Evolutionary conservation across 2,329 filamentous ascomycete genomes (phyloP), one percentile per base, ranked within the genome.

Genomic region (Neopestalotiopsis sp.): DNA sequence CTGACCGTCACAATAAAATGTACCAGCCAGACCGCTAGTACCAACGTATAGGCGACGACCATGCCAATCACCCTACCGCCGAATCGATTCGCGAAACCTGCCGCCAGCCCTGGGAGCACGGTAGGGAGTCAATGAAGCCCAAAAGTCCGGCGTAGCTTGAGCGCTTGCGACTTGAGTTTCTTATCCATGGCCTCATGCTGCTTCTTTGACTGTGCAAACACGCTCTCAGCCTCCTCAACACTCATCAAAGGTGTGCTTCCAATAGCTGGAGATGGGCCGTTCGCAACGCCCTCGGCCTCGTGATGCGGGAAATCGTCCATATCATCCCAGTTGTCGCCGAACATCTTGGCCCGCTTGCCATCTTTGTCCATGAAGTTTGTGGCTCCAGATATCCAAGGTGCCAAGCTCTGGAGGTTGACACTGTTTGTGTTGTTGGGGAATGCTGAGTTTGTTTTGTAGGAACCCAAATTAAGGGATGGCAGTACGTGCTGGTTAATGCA

Each of bases 401-500:
- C 86, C 3, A 89, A 79, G 12, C 86, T 85, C 75, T 86, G 86
- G 42, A 88, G 81, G 71, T 84, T 87, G 7, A 84, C 83, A 52
- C 84, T 82, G 65, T 84, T 83, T 10, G 81, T 79, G 71, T 82
- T 83, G 12, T 40, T 62, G 7, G 81, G 66, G 34, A 76, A 75
- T 32, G 71, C 68, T 4, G 74, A 67, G 58, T 73, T 72, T n/a
- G 73, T 72, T 69, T 85, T 86, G 68, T 83, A 82, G 34, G 82
- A 83, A 52, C 85, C 85, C 2, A 88, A 80, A 72, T 88, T 88
- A 17, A 89, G 82, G 4, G 86, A 85, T 20, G 90, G 89, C 42
- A 91, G 81, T 1, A 92, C 88, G 72, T 90, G 90, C 77, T 92
- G 89, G 77, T 92, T 91, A 78, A 92, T 91, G 78, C 91, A 91